Base-by-base conservation (phyloP, 306 rosid species). In the Ziziphus jujuba region DNA sequence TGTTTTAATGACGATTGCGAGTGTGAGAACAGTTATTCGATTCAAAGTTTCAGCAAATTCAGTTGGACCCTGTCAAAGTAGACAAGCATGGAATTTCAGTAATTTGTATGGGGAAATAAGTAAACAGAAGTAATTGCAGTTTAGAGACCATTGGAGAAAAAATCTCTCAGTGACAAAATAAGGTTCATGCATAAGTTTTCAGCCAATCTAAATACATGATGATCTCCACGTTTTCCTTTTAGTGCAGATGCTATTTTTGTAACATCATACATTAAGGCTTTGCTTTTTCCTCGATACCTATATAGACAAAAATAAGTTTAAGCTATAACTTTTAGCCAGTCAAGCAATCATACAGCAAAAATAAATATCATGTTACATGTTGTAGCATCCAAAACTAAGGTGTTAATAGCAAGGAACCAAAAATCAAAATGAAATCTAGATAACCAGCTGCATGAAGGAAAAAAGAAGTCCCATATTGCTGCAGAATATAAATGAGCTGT, bases 141-240 rank as follows among this genome's bases (percentile, higher is more conserved):
- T 78, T 54, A 23, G 59, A 77, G 81, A 79, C 38, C 76, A 93
- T 97, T 15, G 74, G 73, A 87, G n/a, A 93, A 93, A 81, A 93
- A 93, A 66, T 93, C 99, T 77, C 99, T 88, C 65, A 93, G 63
- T 8, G 99, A 84, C 77, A 90, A 87, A 77, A 93, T 82, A 73
- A 90, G 87, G 85, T 90, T 93, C 95, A 93, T 81, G 82, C 99
- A 93, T 76, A 90, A 78, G 82, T 93, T 93, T 79, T 93, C 99
- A 35, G 97, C 96, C 80, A 93, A 84, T 84, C 99, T 90, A 74
- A 93, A 90, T 75, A 81, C 85, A 77, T 97, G 91, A 72, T 93
- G 97, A 66, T 90, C 99, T 73, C 97, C 99, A 20, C 95, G 91
- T 78, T 90, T 93, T 25, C 77, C 90, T 80, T 82, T 90, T 31